A percentile compares a stretch with the other conserved stretches of the same genome.
phyloP scores from a whole-genome alignment of 139 green algal species.

The Auxenochlorella pyrenoidosa region DNA sequence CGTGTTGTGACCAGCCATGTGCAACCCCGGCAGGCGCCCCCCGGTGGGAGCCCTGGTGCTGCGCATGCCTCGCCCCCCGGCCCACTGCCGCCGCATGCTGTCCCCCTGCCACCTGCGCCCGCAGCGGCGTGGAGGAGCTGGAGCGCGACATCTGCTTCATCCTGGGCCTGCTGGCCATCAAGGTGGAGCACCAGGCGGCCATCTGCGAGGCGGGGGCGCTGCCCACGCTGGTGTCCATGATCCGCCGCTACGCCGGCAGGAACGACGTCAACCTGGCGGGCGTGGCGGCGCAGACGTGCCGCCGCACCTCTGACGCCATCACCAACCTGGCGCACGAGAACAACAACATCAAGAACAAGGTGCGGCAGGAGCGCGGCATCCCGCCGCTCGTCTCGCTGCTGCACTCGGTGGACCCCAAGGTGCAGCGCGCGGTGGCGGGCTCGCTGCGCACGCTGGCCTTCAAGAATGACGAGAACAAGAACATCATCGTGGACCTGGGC shows the following conservation, averaged over 20 bases:
- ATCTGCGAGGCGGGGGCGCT: slow-evolving; percentile 81
- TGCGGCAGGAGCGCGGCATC: slow-evolving; percentile 90
- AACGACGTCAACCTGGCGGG: slow-evolving; percentile 26
- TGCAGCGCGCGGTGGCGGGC: slow-evolving; percentile 86
- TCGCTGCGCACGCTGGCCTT: slow-evolving; percentile 96
- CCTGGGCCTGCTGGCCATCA: slow-evolving; percentile 91
- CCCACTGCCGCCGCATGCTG: background rate
- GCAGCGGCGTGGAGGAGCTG: slow-evolving; percentile 72
- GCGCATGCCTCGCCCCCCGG: too few species aligned
- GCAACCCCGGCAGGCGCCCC: background rate
- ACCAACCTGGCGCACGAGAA: slow-evolving; percentile 98
- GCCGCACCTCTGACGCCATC: slow-evolving; percentile 93
- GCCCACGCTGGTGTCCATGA: slow-evolving; percentile 75
- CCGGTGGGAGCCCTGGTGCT: too few species aligned
- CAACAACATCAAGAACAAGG: slow-evolving; percentile 89
- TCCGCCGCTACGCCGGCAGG: slow-evolving; percentile 54
- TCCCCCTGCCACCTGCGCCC: background rate
- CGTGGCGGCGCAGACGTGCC: slow-evolving; percentile 46
- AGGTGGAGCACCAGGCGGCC: slow-evolving; percentile 84
- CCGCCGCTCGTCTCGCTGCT: slow-evolving; percentile 91
- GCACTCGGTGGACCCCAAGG: slow-evolving; percentile 87
- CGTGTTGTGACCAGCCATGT: background rate
- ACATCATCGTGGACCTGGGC: slow-evolving; percentile 93
- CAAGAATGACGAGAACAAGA: slow-evolving; percentile 99
- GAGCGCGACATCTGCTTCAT: slow-evolving; percentile 94